Evolutionary conservation across 352 stramenopile genomes (phyloP).

Genomic region (Pythium sukuiense): DNA sequence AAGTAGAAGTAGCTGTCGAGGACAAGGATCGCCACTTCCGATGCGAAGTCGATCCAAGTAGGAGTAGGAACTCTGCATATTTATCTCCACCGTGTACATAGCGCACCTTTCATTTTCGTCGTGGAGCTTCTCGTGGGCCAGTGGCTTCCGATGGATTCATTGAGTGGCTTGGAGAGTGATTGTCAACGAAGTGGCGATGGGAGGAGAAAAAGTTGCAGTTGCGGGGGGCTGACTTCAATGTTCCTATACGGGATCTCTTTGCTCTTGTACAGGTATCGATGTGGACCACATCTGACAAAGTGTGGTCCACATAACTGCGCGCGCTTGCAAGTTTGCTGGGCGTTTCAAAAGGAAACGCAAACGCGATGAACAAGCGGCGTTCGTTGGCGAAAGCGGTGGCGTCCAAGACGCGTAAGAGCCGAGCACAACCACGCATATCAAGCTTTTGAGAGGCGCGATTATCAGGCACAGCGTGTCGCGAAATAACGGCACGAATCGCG

Average conservation of each 20-base stretch:
- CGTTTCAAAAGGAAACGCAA: slow-evolving; percentile 10
- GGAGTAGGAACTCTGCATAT: slow-evolving; percentile 29
- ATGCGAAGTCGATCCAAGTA: slow-evolving; percentile 4
- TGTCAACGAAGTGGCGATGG: slow-evolving; percentile 19
- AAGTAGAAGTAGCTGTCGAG: not conserved
- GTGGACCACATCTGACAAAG: not conserved
- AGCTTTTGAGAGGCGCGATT: not conserved
- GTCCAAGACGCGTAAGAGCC: too few relatives aligned
- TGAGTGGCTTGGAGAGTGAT: slow-evolving; percentile 6
- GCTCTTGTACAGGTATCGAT: slow-evolving; percentile 8
- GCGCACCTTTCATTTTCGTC: slow-evolving; percentile 2
- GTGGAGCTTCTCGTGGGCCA: not conserved
- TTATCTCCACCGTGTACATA: slow-evolving; percentile 25
- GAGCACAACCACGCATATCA: too few relatives aligned
- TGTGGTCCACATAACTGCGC: slow-evolving; percentile 4
- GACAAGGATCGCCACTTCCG: not conserved
- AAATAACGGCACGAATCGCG: not conserved
- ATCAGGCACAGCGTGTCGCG: not conserved
- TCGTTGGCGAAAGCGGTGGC: too few relatives aligned
- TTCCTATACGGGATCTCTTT: slow-evolving; percentile 14
- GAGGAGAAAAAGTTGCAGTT: slow-evolving; percentile 25
- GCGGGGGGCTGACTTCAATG: slow-evolving; percentile 26
- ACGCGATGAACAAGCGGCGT: slow-evolving; percentile 4
- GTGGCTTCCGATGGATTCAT: not conserved
- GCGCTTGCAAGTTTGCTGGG: slow-evolving; percentile 2